Evolutionary conservation across 148 eudicot species (phyloP).

Genomic region (Vaccinium vitisidaea): DNA sequence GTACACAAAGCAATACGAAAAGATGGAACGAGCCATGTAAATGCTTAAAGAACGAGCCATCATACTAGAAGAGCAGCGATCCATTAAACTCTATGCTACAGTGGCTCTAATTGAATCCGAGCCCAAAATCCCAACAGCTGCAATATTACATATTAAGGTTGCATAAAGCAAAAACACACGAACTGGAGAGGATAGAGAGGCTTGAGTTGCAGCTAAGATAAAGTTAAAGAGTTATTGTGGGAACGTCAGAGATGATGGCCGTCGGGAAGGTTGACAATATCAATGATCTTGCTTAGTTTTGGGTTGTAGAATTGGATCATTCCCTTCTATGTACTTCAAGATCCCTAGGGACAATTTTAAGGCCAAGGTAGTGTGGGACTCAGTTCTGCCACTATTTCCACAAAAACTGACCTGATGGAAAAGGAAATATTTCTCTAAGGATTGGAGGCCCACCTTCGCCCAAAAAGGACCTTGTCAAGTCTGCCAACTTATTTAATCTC

Average conservation of each 20-base stretch:
- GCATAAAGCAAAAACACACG: not conserved
- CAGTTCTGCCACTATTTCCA: not conserved
- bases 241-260: not conserved
- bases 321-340: not conserved
- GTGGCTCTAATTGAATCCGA: not conserved
- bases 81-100: not conserved
- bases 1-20: not conserved
- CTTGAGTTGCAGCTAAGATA: not conserved
- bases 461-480: not conserved
- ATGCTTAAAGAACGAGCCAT: not conserved
- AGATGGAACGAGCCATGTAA: not conserved
- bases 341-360: not conserved
- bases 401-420: not conserved
- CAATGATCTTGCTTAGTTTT: not conserved
- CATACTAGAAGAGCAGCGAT: not conserved
- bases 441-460: not conserved
- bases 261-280: not conserved
- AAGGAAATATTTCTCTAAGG: not conserved
- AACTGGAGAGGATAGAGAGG: not conserved
- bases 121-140: not conserved
- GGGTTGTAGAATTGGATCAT: not conserved
- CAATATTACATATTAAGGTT: not conserved
- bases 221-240: not conserved
- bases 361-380: not conserved
- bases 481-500: not conserved